phyloP scores from a whole-genome alignment of 768 basidiomycete genomes.

The Tephrocybe sp. region DNA sequence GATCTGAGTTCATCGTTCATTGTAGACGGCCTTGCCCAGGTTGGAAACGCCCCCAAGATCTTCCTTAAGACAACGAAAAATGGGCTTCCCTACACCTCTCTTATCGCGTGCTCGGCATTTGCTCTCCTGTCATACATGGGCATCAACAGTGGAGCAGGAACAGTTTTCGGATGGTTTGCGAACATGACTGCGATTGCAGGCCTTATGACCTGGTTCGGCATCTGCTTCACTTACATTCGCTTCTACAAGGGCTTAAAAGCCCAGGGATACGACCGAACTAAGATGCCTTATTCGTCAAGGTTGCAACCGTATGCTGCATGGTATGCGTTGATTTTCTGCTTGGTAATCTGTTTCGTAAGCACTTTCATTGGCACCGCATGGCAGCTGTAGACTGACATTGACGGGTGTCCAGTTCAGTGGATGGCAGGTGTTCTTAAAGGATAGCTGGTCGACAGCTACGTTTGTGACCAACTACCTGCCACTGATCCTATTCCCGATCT shows the following conservation, averaged over 20 bases:
- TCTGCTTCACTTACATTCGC: constrained; percentile 73
- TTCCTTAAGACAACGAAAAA: constrained; percentile 67
- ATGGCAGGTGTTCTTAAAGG: constrained; percentile 42
- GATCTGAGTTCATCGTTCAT: constrained; percentile 22
- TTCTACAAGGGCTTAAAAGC: constrained; percentile 82
- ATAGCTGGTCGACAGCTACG: constrained; percentile 47
- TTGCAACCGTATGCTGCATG: constrained; percentile 79
- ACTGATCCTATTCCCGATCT: constrained; percentile 66
- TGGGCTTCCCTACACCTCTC: constrained; percentile 77
- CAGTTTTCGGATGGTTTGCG: constrained; percentile 79
- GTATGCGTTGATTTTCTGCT: constrained; percentile 41
- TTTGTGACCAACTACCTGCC: constrained; percentile 89
- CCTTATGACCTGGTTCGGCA: constrained; percentile 83
- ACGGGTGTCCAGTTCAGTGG: constrained; percentile 38
- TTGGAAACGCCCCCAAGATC: constrained; percentile 80
- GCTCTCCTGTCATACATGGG: constrained; percentile 82
- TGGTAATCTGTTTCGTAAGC: constrained; percentile 66
- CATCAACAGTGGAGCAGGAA: constrained; percentile 60
- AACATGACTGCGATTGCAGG: constrained; percentile 72
- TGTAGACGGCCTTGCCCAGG: constrained; percentile 71
- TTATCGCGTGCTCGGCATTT: constrained; percentile 70
- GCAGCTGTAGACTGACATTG: background rate
- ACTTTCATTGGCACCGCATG: background rate
- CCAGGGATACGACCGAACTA: constrained; percentile 74
- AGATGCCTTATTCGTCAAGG: constrained; percentile 67